phyloP scores from a whole-genome alignment of 768 basidiomycete species.

The Dioszegia aurantiaca region DNA sequence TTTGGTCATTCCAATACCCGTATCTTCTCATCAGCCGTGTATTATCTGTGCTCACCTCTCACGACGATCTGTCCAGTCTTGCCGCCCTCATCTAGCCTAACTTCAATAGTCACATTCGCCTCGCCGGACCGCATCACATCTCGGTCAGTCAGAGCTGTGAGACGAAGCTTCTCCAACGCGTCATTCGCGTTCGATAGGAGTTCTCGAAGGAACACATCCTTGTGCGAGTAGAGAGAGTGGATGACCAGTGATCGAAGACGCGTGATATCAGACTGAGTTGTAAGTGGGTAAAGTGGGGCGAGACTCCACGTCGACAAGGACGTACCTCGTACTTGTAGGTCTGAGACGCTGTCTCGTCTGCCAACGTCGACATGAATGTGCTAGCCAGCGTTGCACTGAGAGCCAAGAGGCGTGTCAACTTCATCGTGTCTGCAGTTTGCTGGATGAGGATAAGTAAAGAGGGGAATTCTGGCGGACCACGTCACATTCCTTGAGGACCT shows the following conservation, averaged over 20 bases:
- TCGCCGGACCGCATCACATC: constrained; percentile 64
- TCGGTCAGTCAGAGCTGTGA: constrained; percentile 77
- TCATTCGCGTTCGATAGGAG: constrained; percentile 66
- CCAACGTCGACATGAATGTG: background rate
- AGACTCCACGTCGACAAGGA: background rate
- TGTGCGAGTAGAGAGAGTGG: constrained; percentile 58
- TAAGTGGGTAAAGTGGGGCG: background rate
- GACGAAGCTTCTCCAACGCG: constrained; percentile 88
- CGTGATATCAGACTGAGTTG: constrained; percentile 77
- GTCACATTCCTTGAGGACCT: no score
- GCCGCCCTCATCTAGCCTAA: constrained; percentile 63
- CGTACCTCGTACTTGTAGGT: constrained; percentile 15
- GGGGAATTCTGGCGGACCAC: no score
- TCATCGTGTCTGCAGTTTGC: no score
- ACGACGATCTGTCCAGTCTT: constrained; percentile 71
- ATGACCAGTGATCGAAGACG: constrained; percentile 90
- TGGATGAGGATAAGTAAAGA: no score
- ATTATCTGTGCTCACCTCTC: constrained; percentile 56
- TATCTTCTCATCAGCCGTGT: constrained; percentile 59
- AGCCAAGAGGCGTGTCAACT: background rate
- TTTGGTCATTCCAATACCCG: constrained; percentile 95
- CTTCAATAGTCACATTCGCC: constrained; percentile 84
- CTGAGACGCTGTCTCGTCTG: background rate
- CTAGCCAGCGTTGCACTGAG: background rate
- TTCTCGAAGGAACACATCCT: constrained; percentile 65